These are phyloP conservation scores for Strobilomyces confusus DNA, from an alignment of 768 basidiomycete species.

Conservation along the genomic window DNA sequence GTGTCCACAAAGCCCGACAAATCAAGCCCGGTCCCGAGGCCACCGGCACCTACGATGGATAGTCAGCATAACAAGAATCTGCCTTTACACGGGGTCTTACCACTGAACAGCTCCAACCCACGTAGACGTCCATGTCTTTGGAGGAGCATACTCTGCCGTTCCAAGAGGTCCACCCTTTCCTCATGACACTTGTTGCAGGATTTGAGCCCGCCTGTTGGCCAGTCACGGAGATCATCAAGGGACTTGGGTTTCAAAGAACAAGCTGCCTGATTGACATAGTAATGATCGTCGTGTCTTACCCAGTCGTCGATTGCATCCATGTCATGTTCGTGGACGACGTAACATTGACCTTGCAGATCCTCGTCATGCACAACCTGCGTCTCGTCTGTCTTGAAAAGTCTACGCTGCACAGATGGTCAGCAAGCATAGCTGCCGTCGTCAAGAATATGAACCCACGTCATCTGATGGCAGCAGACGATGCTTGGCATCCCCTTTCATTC, in stretches of 20 bases:
- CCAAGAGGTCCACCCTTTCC: constrained; percentile 30
- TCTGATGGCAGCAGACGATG: constrained; percentile 32
- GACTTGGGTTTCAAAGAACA: constrained; percentile 16
- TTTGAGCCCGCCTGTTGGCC: constrained; percentile 27
- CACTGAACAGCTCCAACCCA: constrained; percentile 67
- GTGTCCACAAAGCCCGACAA: constrained; percentile 60
- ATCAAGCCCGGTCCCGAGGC: constrained; percentile 64
- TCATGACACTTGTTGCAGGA: constrained; percentile 40
- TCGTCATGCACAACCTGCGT: constrained; percentile 27
- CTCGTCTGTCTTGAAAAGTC: constrained; percentile 40
- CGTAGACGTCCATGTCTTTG: constrained; percentile 42
- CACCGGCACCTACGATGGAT: constrained; percentile 58
- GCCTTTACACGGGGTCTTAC: constrained; percentile 32
- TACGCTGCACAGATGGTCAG: constrained; percentile 23
- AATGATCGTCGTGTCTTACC: constrained; percentile 56
- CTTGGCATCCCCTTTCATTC: constrained; percentile 11
- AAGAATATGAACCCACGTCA: constrained; percentile 34
- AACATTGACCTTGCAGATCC: constrained; percentile 53
- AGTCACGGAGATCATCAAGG: constrained; percentile 22
- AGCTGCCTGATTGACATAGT: constrained; percentile 42
- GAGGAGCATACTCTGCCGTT: constrained; percentile 30
- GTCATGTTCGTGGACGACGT: constrained; percentile 39
- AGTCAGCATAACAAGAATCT: not conserved
- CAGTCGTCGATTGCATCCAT: constrained; percentile 32
- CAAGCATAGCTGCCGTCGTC: not conserved